A percentile compares a stretch with the other conserved stretches of the same genome.
Evolutionary conservation across 192 early-diverging fungal genomes (phyloP).

Genomic region (Gamsiella multidivaricata): DNA sequence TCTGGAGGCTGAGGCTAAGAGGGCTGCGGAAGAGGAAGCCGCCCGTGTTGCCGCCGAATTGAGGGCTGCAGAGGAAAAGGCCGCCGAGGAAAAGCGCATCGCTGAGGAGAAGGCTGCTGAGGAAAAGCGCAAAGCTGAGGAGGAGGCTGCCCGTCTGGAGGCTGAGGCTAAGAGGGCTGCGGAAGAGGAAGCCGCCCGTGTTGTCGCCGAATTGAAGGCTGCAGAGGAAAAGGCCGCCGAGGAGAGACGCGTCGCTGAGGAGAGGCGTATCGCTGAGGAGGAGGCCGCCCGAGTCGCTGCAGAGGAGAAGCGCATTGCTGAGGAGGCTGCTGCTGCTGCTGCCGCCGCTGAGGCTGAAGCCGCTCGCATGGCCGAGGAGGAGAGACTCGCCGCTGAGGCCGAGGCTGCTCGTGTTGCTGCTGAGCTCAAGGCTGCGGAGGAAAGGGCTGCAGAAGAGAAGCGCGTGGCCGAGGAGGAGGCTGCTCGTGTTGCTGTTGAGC

Average conservation of each 20-base stretch:
- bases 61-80: constrained; percentile 15
- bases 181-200: constrained; percentile 16
- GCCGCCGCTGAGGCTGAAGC: constrained; percentile 13
- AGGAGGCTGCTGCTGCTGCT: constrained; percentile 3
- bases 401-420: constrained; percentile 23
- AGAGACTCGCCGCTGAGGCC: constrained; percentile 17
- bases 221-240: constrained; percentile 22
- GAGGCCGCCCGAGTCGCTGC: constrained; percentile 26
- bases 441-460: constrained; percentile 26
- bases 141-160: not conserved
- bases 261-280: constrained; percentile 5
- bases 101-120: constrained; percentile 24
- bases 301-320: constrained; percentile 6
- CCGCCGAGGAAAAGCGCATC: constrained; percentile 4
- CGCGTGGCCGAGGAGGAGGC: constrained; percentile 12
- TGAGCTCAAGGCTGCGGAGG: constrained; percentile 1
- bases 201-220: constrained; percentile 12
- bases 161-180: constrained; percentile 11
- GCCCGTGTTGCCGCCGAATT: constrained; percentile 23
- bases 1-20: constrained; percentile 1
- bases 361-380: constrained; percentile 15
- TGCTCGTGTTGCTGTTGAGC: not conserved
- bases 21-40: constrained; percentile 14
- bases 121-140: constrained; percentile 16
- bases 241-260: constrained; percentile 14